Conservation (phyloP, 495 filamentous ascomycete species). For the Hypoxylon perforatum region DNA sequence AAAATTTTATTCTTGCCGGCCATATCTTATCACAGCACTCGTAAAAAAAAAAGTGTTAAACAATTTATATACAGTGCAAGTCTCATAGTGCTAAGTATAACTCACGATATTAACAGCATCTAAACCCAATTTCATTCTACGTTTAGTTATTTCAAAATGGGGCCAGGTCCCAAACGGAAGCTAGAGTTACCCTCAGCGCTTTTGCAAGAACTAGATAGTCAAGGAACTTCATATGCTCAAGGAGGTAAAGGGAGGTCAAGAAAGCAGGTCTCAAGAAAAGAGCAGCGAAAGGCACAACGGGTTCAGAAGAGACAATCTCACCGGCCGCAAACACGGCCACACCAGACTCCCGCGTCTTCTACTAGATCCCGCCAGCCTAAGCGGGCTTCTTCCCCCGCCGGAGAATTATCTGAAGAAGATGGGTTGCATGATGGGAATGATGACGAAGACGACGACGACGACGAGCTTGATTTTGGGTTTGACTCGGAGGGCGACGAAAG, state of each 20-base stretch:
- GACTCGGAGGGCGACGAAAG: slow-evolving; percentile 44
- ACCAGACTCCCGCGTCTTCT: too few relatives aligned
- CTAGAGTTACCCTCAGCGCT: slow-evolving; percentile 40
- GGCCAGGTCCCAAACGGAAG: slow-evolving; percentile 31
- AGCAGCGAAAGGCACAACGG: slow-evolving; percentile 62
- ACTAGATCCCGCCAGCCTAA: slow-evolving; percentile 9
- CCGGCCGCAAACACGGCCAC: slow-evolving; percentile 20
- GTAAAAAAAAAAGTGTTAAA: too few relatives aligned
- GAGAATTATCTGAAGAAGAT: slow-evolving; percentile 1
- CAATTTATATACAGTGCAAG: neutral
- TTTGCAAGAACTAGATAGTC: slow-evolving; percentile 43
- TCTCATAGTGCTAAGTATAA: neutral
- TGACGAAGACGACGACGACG: slow-evolving; percentile 38
- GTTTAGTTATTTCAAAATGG: slow-evolving; percentile 26
- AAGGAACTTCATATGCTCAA: slow-evolving; percentile 22
- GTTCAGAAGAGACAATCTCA: slow-evolving; percentile 51
- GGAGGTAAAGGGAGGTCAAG: slow-evolving; percentile 26
- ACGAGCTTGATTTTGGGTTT: slow-evolving; percentile 39
- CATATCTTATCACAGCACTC: neutral
- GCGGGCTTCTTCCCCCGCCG: neutral
- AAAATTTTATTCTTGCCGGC: too few relatives aligned
- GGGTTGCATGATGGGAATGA: slow-evolving; percentile 40
- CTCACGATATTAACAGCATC: neutral
- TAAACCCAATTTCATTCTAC: neutral
- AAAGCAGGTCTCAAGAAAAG: slow-evolving; percentile 55